Evolutionary conservation across 1,139 yeast species (phyloP), one percentile per base, ranked within the genome.

Genomic region (Debaryomyces subglobosus): DNA sequence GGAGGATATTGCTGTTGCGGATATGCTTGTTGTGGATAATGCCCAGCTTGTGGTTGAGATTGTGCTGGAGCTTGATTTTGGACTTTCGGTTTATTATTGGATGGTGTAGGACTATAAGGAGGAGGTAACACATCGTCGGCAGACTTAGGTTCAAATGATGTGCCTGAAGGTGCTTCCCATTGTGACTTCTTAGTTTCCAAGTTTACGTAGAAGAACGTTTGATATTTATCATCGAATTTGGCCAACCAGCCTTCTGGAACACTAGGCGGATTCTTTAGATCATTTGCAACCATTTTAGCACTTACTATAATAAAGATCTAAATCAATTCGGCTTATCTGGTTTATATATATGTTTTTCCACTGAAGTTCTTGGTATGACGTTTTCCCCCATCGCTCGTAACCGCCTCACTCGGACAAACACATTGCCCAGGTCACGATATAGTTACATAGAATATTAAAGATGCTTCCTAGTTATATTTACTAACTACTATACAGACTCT

Each of bases 201-300:
- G 59, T 91, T 76, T 21, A 92, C 96, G 60, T 85, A 92, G 65
- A 78, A 86, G 83, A 85, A 86, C 15, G 89, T 85, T 55, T 81
- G 79, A 71, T 92, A 92, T 55, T 86, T 80, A 12, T 84, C 85
- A 65, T 92, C 98, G 68, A 79, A 91, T 49, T 86, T 86, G 10
- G 97, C 96, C 37, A 85, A 69, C 97, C 97, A 92, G 3, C 97
- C 97, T 5, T 72, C 70, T 5, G 92, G 91, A 6, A 85, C 89
- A 0, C 54, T 59, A 3, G 92, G 91, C 38, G 70, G 69, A 40
- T 62, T 62, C 27, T 45, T 45, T 21, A 27, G 37, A 30, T 40
- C 27, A 6, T 27, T 18, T 21, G 32, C 10, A n/a, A 23, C 36
- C 43, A 40, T 40, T n/a, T 18, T 40, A 20, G 21, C 13, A 21